Base-by-base conservation (phyloP, 2,329 filamentous ascomycete species). In the Colletotrichum graminicola region DNA sequence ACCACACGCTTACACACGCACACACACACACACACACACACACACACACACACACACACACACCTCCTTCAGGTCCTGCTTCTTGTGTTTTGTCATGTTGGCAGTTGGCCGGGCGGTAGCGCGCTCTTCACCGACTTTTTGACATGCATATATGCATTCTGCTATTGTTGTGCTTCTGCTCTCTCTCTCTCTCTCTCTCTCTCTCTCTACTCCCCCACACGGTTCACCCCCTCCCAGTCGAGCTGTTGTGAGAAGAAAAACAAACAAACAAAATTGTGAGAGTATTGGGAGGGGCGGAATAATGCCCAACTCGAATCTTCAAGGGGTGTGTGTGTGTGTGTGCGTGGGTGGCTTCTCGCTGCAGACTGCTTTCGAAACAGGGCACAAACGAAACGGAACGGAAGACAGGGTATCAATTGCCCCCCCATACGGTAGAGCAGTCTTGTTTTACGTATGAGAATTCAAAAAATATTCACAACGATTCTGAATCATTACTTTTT, bases 61-160 rank as follows among this genome's bases (percentile, higher is more conserved):
- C 57, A 16, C 49, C 61, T 32, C 29, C 49, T 23, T 54, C 32
- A 12, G 57, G 45, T 57, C 51, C 57, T 68, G 34, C 56, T 65
- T 16, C 14, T 26, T 29, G 29, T 29, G 61, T 23, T 59, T 61
- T 60, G 68, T 71, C 64, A 57, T 71, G 64, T 64, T 71, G 68
- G 68, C 68, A 71, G 64, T 59, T 63, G 56, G 67, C 57, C 67
- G 57, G 43, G 67, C 62, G 67, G 59, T 61, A 56, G 55, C 36
- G 49, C 62, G 34, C n/a, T 67, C 64, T 56, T 71, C 68, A 71
- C 68, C 68, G 68, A 71, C 68, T 71, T 71, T 71, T 71, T 71
- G 59, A 52, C 36, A 49, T 68, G 68, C 41, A 45, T 65, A 60
- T 67, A 54, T 56, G 39, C n/a, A 54, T 49, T 49, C 32, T 32